Evolutionary conservation across 345 rosid genomes (phyloP).

Genomic region (Adansonia digitata): DNA sequence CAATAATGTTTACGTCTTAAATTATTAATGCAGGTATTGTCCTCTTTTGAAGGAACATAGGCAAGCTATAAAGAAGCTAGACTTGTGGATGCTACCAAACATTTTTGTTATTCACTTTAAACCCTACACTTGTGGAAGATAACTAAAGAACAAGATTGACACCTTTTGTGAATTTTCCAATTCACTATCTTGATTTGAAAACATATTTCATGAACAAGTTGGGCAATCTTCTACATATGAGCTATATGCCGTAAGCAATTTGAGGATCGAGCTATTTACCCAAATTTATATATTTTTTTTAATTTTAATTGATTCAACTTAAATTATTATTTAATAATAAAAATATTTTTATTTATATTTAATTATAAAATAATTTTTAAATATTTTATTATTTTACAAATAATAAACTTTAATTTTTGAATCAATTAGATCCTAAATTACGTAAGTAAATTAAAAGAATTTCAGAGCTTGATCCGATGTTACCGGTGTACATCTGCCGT

Average conservation of each 20-base stretch:
- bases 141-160: slow-evolving; percentile 71
- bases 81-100: slow-evolving; percentile 88
- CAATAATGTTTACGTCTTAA: not conserved
- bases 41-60: slow-evolving; percentile 73
- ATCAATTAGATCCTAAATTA: no score
- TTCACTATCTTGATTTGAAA: slow-evolving; percentile 73
- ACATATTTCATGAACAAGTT: slow-evolving; percentile 60
- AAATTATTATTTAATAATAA: no score
- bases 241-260: slow-evolving; percentile 86
- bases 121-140: slow-evolving; percentile 81
- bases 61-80: slow-evolving; percentile 90
- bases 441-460: no score
- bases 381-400: no score
- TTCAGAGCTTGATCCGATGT: no score
- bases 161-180: slow-evolving; percentile 78
- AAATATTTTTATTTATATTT: no score
- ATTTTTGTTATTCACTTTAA: slow-evolving; percentile 85
- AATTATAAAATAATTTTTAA: no score
- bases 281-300: no score
- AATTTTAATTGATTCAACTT: no score
- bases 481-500: no score
- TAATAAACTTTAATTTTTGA: no score
- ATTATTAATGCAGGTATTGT: slow-evolving; percentile 62
- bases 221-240: slow-evolving; percentile 62
- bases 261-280: no score